Evolutionary conservation across 164 flowering plant species (phyloP).

Genomic region (Vitis amurensis): DNA sequence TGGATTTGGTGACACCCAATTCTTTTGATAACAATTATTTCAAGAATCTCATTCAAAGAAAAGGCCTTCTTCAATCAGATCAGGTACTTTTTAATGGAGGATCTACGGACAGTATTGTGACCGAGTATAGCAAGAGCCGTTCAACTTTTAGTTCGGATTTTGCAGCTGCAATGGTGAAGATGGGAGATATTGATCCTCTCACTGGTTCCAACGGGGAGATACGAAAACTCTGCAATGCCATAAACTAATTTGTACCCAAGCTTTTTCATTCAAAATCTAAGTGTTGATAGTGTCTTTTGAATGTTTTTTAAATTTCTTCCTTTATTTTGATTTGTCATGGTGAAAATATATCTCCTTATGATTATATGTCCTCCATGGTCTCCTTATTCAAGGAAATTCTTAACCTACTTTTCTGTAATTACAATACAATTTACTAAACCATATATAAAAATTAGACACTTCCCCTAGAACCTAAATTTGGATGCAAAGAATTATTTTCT

Average conservation of each 20-base stretch:
- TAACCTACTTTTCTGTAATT: too few species aligned
- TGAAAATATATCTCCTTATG: too few species aligned
- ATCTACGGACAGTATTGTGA: slow-evolving; percentile 28
- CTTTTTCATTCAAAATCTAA: neutral
- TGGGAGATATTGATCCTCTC: slow-evolving; percentile 41
- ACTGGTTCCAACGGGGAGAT: slow-evolving; percentile 43
- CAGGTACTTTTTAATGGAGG: slow-evolving; percentile 35
- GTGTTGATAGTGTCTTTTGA: neutral
- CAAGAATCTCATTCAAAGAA: slow-evolving; percentile 37
- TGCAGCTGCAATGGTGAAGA: slow-evolving; percentile 43
- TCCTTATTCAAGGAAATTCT: too few species aligned
- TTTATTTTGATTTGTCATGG: too few species aligned
- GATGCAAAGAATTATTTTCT: too few species aligned
- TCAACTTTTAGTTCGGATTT: slow-evolving; percentile 27
- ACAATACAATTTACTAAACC: too few species aligned
- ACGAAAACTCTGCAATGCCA: slow-evolving; percentile 31
- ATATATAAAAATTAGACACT: too few species aligned
- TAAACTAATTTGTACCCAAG: slow-evolving; percentile 14
- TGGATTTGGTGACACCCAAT: slow-evolving; percentile 49
- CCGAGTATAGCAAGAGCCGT: slow-evolving; percentile 22
- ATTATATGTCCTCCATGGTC: too few species aligned
- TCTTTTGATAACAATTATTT: slow-evolving; percentile 48
- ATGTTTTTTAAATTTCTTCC: too few species aligned
- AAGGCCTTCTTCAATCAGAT: slow-evolving; percentile 42
- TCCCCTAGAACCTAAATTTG: too few species aligned